A percentile compares a stretch with the other conserved stretches of the same genome.
Conservation (phyloP, 2,329 filamentous ascomycete genomes). For the Paecilomyces sp. region DNA sequence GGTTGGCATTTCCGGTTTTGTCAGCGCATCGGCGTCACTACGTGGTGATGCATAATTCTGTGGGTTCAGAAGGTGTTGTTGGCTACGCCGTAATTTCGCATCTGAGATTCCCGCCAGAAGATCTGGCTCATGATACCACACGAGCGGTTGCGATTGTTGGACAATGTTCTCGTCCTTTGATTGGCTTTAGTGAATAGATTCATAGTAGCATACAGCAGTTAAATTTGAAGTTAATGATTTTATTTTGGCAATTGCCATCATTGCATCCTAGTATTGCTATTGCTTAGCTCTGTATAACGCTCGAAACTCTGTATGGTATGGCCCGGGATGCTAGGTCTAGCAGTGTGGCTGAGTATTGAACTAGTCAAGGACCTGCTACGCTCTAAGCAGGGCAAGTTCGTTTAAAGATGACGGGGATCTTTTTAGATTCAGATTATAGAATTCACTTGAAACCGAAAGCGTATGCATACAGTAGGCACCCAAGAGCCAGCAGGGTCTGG, state of each 20-base stretch:
- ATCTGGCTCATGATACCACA: neutral
- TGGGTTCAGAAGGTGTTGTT: neutral
- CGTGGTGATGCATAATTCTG: neutral
- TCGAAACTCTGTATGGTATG: too few relatives aligned
- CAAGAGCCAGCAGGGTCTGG: too few relatives aligned
- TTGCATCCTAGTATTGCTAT: neutral
- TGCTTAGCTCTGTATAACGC: too few relatives aligned
- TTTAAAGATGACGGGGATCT: too few relatives aligned
- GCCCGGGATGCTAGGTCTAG: too few relatives aligned
- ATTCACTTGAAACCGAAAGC: too few relatives aligned
- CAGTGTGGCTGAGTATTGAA: too few relatives aligned
- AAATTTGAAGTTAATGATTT: neutral
- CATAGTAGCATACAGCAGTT: neutral
- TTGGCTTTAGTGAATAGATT: neutral
- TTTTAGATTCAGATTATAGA: too few relatives aligned
- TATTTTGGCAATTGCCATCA: neutral
- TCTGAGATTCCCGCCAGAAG: neutral
- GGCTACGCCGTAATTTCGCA: neutral
- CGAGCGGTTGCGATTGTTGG: neutral
- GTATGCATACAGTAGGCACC: too few relatives aligned
- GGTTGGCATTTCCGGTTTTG: neutral
- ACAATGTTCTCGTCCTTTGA: neutral
- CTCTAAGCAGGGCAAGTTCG: too few relatives aligned
- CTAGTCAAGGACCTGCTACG: too few relatives aligned
- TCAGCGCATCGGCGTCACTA: neutral